A percentile compares a stretch with the other conserved stretches of the same genome.
Conservation (phyloP, 371 early-diverging fungal species). For the Circinella umbellata region DNA sequence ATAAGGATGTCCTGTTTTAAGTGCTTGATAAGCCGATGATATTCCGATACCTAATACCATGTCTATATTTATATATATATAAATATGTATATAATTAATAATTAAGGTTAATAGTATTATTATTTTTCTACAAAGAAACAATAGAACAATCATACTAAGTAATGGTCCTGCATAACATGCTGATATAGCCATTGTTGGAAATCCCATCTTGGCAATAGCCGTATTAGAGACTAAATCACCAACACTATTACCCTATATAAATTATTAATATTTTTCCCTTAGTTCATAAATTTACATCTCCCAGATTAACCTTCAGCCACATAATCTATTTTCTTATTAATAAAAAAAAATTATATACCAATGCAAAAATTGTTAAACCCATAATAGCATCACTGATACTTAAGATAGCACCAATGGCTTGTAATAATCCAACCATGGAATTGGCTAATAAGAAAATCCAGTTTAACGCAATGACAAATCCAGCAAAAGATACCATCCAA, state of each 20-base stretch:
- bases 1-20: conserved; percentile 46
- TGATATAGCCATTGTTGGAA: conserved; percentile 83
- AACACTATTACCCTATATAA: conserved; percentile 74
- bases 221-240: conserved; percentile 87
- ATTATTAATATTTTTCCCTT: not conserved
- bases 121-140: not conserved
- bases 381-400: conserved; percentile 81
- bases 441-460: conserved; percentile 86
- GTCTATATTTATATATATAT: conserved; percentile 40
- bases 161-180: conserved; percentile 88
- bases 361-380: conserved; percentile 84
- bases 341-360: conserved; percentile 40
- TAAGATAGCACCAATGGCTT: conserved; percentile 75
- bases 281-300: not conserved
- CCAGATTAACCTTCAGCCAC: too few species aligned
- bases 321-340: not conserved
- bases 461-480: conserved; percentile 71
- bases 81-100: not conserved
- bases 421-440: conserved; percentile 81
- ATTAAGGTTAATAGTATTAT: not conserved
- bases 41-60: conserved; percentile 82
- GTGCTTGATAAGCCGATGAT: conserved; percentile 62
- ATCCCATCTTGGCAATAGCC: conserved; percentile 85
- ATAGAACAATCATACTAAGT: conserved; percentile 57
- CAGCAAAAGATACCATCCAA: conserved; percentile 64